Evolutionary conservation across 2,329 filamentous ascomycete species (phyloP).

Genomic region (Diplodia mutila): DNA sequence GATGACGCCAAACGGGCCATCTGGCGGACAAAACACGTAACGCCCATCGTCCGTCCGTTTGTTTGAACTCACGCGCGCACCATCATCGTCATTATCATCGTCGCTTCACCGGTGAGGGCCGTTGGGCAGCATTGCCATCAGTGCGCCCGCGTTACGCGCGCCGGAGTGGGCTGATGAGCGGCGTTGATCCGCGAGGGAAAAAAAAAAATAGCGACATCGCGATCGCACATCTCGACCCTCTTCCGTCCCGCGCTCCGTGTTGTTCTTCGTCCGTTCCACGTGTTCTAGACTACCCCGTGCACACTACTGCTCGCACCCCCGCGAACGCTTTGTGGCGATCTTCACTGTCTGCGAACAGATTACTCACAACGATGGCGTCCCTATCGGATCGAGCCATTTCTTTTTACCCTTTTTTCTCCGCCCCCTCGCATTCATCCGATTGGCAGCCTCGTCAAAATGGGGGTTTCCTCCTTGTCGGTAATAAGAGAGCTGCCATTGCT

Average conservation of each 20-base stretch:
- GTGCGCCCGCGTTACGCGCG: neutral
- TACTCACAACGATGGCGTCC: too few species aligned
- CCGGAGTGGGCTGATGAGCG: neutral
- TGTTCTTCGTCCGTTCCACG: neutral
- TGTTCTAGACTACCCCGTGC: conserved; percentile 2
- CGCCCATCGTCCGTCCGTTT: neutral
- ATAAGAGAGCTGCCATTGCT: neutral
- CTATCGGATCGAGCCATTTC: neutral
- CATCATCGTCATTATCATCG: neutral
- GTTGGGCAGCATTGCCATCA: neutral
- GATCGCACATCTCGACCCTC: neutral
- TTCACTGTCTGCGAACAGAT: neutral
- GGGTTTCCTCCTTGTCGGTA: neutral
- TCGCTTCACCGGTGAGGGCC: neutral
- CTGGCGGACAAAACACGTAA: neutral
- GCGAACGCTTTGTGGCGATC: neutral
- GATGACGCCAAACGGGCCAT: neutral
- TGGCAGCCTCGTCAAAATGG: neutral
- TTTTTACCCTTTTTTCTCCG: neutral
- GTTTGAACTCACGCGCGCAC: neutral
- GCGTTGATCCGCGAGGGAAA: too few species aligned
- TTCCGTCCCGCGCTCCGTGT: neutral
- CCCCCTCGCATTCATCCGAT: neutral
- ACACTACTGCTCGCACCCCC: neutral
- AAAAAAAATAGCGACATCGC: neutral